Percentiles rank a stretch among this genome's conserved stretches.
These are phyloP conservation scores for Trypanosoma conorhini DNA, from an alignment of 208 protist genomes.

Conservation along the genomic window DNA sequence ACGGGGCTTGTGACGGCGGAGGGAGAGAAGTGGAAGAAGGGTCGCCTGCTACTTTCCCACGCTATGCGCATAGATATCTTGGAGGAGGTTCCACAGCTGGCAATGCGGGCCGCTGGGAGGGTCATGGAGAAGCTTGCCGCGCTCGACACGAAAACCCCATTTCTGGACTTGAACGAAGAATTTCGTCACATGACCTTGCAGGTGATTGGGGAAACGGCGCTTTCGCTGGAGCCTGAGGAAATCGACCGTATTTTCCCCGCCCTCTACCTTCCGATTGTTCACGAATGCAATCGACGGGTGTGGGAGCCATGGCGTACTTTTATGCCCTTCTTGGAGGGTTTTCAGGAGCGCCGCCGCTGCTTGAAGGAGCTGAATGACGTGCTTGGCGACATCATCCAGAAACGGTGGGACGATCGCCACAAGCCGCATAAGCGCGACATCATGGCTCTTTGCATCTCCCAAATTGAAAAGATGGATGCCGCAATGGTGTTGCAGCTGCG, in stretches of 20 bases:
- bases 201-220: conserved; percentile 83
- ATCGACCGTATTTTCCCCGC: conserved; percentile 87
- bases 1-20: conserved; percentile 87
- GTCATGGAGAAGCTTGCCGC: conserved; percentile 62
- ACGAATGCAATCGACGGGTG: conserved; percentile 88
- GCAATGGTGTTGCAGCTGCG: conserved; percentile 65
- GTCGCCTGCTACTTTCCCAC: conserved; percentile 77
- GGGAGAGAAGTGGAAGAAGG: conserved; percentile 87
- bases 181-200: conserved; percentile 91
- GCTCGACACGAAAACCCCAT: conserved; percentile 24
- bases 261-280: conserved; percentile 90
- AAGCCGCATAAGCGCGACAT: conserved; percentile 60
- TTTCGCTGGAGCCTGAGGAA: conserved; percentile 82
- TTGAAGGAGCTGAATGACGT: conserved; percentile 73
- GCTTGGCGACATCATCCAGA: conserved; percentile 71
- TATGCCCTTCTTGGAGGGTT: conserved; percentile 79
- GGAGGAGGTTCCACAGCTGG: conserved; percentile 79
- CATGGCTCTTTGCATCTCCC: conserved; percentile 81
- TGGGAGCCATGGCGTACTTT: conserved; percentile 89
- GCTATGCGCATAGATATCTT: conserved; percentile 88
- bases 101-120: conserved; percentile 56
- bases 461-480: conserved; percentile 61
- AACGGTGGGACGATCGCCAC: conserved; percentile 56
- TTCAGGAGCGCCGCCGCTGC: conserved; percentile 61
- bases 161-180: conserved; percentile 86